Percentiles rank a stretch among this genome's conserved stretches.
phyloP scores from a whole-genome alignment of 106 monocot species.

The Posidonia australis region DNA sequence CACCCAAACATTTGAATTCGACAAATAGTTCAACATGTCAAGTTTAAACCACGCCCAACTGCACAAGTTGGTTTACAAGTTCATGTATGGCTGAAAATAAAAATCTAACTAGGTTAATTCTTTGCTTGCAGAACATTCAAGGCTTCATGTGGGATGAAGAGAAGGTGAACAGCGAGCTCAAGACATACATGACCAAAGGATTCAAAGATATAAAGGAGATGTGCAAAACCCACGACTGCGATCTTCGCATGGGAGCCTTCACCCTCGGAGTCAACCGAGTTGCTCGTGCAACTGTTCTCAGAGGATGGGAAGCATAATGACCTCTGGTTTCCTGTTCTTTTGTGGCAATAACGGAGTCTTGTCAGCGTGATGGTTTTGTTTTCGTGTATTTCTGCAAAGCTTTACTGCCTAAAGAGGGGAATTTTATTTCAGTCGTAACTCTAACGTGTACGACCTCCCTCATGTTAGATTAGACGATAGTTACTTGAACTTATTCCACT shows the following conservation, averaged over 20 bases:
- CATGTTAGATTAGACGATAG: too few species aligned
- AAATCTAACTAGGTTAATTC: background rate
- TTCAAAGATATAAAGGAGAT: conserved; percentile 77
- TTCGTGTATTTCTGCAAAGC: background rate
- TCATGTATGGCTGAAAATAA: background rate
- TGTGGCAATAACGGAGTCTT: too few species aligned
- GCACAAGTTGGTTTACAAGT: too few species aligned
- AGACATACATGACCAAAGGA: conserved; percentile 61
- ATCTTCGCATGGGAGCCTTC: conserved; percentile 96
- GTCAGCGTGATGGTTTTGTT: background rate
- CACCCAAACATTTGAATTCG: too few species aligned
- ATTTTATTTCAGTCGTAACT: too few species aligned
- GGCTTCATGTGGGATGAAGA: conserved; percentile 95
- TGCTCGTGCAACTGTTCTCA: conserved; percentile 76
- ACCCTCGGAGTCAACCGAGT: conserved; percentile 87
- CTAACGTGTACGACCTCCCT: too few species aligned
- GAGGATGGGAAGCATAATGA: conserved; percentile 88
- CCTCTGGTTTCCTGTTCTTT: too few species aligned
- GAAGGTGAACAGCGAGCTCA: conserved; percentile 84
- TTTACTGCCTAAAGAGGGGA: too few species aligned
- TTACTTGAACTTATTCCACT: too few species aligned
- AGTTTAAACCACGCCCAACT: too few species aligned
- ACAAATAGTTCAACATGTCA: too few species aligned
- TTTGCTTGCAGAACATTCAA: conserved; percentile 64
- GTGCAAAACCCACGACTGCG: conserved; percentile 74